Evolutionary conservation across 2,329 filamentous ascomycete species (phyloP).

Genomic region (Beauveria medogensis): DNA sequence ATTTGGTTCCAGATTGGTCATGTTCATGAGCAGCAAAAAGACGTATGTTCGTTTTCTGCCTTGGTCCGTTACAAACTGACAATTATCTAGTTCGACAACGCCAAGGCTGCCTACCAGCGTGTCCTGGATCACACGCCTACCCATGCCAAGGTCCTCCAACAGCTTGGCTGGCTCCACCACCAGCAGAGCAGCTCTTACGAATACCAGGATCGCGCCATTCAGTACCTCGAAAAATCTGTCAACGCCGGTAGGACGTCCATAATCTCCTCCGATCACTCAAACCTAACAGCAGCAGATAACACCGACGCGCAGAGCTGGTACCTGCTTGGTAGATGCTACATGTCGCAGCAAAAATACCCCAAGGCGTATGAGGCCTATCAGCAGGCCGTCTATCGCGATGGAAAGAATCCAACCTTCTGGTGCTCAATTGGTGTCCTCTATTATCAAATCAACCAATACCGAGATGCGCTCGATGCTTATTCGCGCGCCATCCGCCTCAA

Average conservation of each 20-base stretch:
- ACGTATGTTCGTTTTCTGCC: conserved; percentile 53
- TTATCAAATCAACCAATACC: conserved; percentile 99
- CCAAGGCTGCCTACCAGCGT: conserved; percentile 84
- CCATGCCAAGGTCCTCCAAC: conserved; percentile 95
- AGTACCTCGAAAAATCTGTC: conserved; percentile 95
- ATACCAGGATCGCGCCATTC: conserved; percentile 92
- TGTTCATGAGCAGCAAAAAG: conserved; percentile 97
- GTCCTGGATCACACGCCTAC: conserved; percentile 92
- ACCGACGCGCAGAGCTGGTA: conserved; percentile 98
- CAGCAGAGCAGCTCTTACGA: conserved; percentile 87
- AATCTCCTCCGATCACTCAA: not conserved
- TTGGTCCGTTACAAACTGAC: conserved; percentile 26
- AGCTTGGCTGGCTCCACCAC: conserved; percentile 95
- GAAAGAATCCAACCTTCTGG: conserved; percentile 97
- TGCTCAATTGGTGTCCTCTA: conserved; percentile 98
- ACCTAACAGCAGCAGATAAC: conserved; percentile 57
- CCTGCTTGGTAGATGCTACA: conserved; percentile 92
- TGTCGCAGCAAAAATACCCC: conserved; percentile 98
- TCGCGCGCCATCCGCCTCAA: conserved; percentile 93
- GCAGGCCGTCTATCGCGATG: conserved; percentile 95
- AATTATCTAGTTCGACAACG: conserved; percentile 70
- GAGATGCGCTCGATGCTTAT: conserved; percentile 94
- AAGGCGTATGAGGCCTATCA: conserved; percentile 98
- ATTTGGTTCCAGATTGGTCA: conserved; percentile 99
- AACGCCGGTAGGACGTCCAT: conserved; percentile 59